Evolutionary conservation across 768 basidiomycete genomes (phyloP), one percentile per base, ranked within the genome.

Genomic region (Xerocomus potaroensis): DNA sequence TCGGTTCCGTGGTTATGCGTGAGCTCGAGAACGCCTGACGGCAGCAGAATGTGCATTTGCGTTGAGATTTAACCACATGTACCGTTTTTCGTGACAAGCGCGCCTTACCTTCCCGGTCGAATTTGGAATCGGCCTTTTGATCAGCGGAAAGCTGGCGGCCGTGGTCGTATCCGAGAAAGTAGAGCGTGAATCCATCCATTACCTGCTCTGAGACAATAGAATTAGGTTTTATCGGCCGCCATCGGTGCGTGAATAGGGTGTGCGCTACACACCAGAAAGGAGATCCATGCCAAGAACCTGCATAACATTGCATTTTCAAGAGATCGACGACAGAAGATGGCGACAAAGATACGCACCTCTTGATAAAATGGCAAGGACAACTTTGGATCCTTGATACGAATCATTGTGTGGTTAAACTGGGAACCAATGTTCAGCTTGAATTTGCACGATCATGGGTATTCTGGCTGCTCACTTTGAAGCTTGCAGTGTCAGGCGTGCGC

Each of bases 1-100:
- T 98, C 95, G 47, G 91, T 90, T 45, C 93, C 91, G 64, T 92
- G 89, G 72, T 93, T 91, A 71, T 87, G 83, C 2, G 87, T 91
- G 40, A 92, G 75, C 64, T 94, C 90, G 49, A 92, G 78, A 54
- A 93, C 68, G 43, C 83, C 86, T 87, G 55, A n/a, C 38, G 19
- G 27, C 22, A 8, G 27, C 8, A 11, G 11, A n/a, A 27, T 51
- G 38, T 33, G 45, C 19, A 22, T 14, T 15, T n/a, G 27, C n/a
- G n/a, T n/a, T n/a, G n/a, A n/a, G n/a, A n/a, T n/a, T n/a, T 33
- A 5, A 8, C 14, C 9, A 12, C 23, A 22, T 4, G 34, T 21
- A 37, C 15, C n/a, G n/a, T n/a, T n/a, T n/a, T n/a, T n/a, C n/a
- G n/a, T n/a, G n/a, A n/a, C n/a, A n/a, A 19, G n/a, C 4, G 34